Evolutionary conservation across 1,284 basidiomycete genomes (phyloP).

Genomic region (Leccinum angustisporum): DNA sequence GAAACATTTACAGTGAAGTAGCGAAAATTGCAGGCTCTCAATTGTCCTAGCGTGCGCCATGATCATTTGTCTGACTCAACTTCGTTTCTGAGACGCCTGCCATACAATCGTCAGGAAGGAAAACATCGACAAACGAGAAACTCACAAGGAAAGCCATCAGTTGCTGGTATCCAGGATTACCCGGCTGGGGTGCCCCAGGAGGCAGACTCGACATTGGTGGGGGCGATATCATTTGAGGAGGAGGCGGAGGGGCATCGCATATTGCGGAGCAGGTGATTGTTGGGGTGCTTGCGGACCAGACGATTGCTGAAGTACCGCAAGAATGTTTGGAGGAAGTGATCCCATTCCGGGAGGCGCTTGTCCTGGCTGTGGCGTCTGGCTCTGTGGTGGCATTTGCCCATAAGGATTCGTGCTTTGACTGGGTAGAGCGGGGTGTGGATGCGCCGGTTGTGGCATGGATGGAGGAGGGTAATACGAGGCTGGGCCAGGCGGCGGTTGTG

Average conservation of each 20-base stretch:
- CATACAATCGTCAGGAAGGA: neutral
- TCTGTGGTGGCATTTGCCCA: slow-evolving; percentile 37
- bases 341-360: slow-evolving; percentile 38
- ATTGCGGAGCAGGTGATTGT: slow-evolving; percentile 38
- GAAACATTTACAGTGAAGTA: slow-evolving; percentile 11
- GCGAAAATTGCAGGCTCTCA: neutral
- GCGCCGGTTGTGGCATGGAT: slow-evolving; percentile 32
- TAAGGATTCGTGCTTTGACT: slow-evolving; percentile 35
- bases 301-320: slow-evolving; percentile 57
- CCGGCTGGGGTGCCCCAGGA: slow-evolving; percentile 36
- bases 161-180: slow-evolving; percentile 50
- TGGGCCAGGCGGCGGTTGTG: slow-evolving; percentile 35
- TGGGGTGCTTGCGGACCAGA: slow-evolving; percentile 41
- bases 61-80: slow-evolving; percentile 5
- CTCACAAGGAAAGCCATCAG: slow-evolving; percentile 57
- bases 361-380: slow-evolving; percentile 38
- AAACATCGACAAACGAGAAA: neutral
- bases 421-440: slow-evolving; percentile 38
- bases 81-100: slow-evolving; percentile 30
- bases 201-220: slow-evolving; percentile 40
- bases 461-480: slow-evolving; percentile 46
- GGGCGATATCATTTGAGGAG: slow-evolving; percentile 37
- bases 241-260: slow-evolving; percentile 42
- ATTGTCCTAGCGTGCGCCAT: neutral
- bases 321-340: slow-evolving; percentile 59